A percentile compares a stretch with the other conserved stretches of the same genome.
Conservation (phyloP, 192 early-diverging fungal species). For the Backusella liffmaniae region DNA sequence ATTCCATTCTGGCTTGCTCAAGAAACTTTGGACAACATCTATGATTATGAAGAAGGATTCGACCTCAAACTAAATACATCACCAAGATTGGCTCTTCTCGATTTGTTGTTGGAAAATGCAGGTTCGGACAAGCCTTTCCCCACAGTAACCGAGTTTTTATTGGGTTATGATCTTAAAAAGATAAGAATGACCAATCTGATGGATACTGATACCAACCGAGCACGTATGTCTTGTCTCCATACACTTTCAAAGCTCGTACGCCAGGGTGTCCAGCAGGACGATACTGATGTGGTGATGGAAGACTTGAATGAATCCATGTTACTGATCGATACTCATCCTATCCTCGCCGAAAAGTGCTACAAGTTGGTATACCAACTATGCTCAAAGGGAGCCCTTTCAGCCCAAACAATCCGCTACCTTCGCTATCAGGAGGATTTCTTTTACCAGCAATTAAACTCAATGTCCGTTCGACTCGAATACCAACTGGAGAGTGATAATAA, state of each 20-base stretch:
- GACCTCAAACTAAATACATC: slow-evolving; percentile 24
- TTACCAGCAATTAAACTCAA: slow-evolving; percentile 54
- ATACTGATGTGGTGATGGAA: slow-evolving; percentile 2
- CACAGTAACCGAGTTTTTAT: slow-evolving; percentile 82
- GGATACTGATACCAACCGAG: slow-evolving; percentile 40
- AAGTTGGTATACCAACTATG: slow-evolving; percentile 84
- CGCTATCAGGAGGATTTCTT: slow-evolving; percentile 83
- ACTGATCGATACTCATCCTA: slow-evolving; percentile 68
- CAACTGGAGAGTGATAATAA: neutral
- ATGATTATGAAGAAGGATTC: slow-evolving; percentile 20
- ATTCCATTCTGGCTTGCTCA: slow-evolving; percentile 33
- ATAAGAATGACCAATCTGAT: slow-evolving; percentile 27
- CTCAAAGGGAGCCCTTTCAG: slow-evolving; percentile 65
- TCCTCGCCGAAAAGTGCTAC: slow-evolving; percentile 83
- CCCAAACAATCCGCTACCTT: slow-evolving; percentile 77
- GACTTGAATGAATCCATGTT: neutral
- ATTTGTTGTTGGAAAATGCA: slow-evolving; percentile 82
- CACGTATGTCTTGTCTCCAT: slow-evolving; percentile 55
- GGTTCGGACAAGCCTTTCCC: slow-evolving; percentile 54
- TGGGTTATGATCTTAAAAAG: slow-evolving; percentile 70
- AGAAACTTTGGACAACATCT: slow-evolving; percentile 17
- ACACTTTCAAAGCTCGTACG: slow-evolving; percentile 64
- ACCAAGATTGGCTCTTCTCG: slow-evolving; percentile 82
- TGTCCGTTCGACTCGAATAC: slow-evolving; percentile 38
- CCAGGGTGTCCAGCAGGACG: slow-evolving; percentile 34